Evolutionary conservation across 768 basidiomycete genomes (phyloP).

Genomic region (Boletus sensibilis): DNA sequence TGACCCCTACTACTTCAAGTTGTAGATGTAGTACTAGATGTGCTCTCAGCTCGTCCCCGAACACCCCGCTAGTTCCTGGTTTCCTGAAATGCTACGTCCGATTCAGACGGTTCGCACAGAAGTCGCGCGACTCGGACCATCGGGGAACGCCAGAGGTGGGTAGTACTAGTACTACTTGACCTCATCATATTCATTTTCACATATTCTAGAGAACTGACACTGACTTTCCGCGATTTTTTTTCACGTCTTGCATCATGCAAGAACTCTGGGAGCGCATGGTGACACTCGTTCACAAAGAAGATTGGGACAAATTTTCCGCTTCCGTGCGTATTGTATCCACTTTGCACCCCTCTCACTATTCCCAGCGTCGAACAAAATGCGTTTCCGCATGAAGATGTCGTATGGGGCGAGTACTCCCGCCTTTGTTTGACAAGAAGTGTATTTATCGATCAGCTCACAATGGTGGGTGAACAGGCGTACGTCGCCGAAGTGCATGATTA

Average conservation of each 20-base stretch:
- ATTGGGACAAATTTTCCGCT: slow-evolving; percentile 76
- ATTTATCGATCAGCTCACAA: not conserved
- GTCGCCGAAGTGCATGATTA: slow-evolving; percentile 79
- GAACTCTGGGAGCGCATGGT: slow-evolving; percentile 89
- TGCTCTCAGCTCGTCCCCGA: not conserved
- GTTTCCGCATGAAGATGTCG: slow-evolving; percentile 33
- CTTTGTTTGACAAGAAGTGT: no score
- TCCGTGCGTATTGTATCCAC: slow-evolving; percentile 43
- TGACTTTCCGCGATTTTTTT: not conserved
- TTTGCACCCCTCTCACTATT: not conserved
- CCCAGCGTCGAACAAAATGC: slow-evolving; percentile 23
- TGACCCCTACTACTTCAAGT: no score
- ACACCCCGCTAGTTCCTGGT: slow-evolving; percentile 53
- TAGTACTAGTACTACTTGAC: slow-evolving; percentile 1
- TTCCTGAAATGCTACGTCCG: slow-evolving; percentile 90
- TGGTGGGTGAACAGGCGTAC: slow-evolving; percentile 49
- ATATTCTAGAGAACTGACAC: not conserved
- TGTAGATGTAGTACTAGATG: no score
- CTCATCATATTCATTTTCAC: not conserved
- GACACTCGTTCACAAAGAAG: slow-evolving; percentile 82
- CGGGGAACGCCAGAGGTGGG: slow-evolving; percentile 81
- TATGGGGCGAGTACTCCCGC: slow-evolving; percentile 59
- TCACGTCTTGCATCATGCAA: slow-evolving; percentile 25
- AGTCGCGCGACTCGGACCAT: slow-evolving; percentile 92
- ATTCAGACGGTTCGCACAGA: slow-evolving; percentile 87